These are phyloP conservation scores for Corallochytrium limacisporum DNA, from an alignment of 78 protist genomes.

Conservation along the genomic window DNA sequence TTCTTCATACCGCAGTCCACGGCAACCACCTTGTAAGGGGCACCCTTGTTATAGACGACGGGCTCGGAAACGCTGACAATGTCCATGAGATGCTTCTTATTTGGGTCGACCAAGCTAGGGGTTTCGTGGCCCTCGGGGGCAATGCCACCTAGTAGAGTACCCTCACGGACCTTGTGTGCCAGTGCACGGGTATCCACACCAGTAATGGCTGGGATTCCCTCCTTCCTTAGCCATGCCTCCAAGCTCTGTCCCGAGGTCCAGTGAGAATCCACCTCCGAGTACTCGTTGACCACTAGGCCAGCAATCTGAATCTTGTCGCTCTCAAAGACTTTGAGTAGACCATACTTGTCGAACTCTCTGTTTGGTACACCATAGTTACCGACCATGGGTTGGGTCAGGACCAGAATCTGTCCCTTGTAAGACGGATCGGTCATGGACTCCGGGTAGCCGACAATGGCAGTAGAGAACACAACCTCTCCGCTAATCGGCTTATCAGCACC, in stretches of 20 bases:
- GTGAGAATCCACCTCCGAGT: slow-evolving; percentile 66
- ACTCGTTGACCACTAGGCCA: slow-evolving; percentile 60
- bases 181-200: slow-evolving; percentile 89
- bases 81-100: not conserved
- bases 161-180: slow-evolving; percentile 65
- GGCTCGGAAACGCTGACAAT: slow-evolving; percentile 1
- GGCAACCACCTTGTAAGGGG: slow-evolving; percentile 45
- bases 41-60: not conserved
- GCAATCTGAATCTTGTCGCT: slow-evolving; percentile 50
- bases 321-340: slow-evolving; percentile 68
- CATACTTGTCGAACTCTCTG: slow-evolving; percentile 18
- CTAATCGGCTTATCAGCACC: slow-evolving; percentile 26
- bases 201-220: slow-evolving; percentile 72
- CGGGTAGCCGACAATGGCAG: slow-evolving; percentile 60
- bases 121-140: not conserved
- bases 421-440: slow-evolving; percentile 92
- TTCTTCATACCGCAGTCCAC: slow-evolving; percentile 86
- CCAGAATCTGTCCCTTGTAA: slow-evolving; percentile 84
- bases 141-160: not conserved
- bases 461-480: slow-evolving; percentile 72
- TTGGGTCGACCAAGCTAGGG: not conserved
- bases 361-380: slow-evolving; percentile 91
- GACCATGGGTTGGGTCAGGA: slow-evolving; percentile 79
- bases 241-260: slow-evolving; percentile 47
- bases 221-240: slow-evolving; percentile 58